Evolutionary conservation across 2,329 filamentous ascomycete genomes (phyloP).

Genomic region (Proliferodiscus dingleyae): DNA sequence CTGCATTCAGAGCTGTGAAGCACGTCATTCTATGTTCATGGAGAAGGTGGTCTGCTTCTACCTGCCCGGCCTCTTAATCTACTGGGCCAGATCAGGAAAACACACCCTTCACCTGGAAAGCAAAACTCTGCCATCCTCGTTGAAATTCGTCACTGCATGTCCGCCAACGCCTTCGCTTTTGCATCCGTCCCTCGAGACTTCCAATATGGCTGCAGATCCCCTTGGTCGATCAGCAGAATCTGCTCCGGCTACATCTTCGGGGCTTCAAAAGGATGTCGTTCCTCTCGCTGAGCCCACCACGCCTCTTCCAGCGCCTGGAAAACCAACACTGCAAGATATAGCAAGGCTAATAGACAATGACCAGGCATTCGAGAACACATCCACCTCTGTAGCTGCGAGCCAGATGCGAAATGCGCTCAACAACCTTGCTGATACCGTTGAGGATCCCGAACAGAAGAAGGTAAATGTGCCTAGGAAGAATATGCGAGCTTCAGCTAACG

Average conservation of each 20-base stretch:
- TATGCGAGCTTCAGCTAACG: constrained; percentile 11
- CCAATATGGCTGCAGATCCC: neutral
- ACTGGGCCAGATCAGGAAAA: constrained; percentile 2
- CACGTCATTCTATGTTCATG: constrained; percentile 1
- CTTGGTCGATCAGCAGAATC: neutral
- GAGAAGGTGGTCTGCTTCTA: constrained; percentile 12
- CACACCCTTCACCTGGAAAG: neutral
- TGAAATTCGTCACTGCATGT: neutral
- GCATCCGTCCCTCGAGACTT: neutral
- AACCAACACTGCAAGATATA: constrained; percentile 14
- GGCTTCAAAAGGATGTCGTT: too few relatives aligned
- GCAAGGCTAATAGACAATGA: constrained; percentile 33
- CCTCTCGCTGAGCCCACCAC: too few relatives aligned
- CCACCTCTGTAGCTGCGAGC: constrained; percentile 92
- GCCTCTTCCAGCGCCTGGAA: constrained; percentile 2
- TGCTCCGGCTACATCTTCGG: too few relatives aligned
- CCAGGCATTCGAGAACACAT: constrained; percentile 98
- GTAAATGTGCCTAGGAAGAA: constrained; percentile 40
- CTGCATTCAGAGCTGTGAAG: neutral
- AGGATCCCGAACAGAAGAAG: constrained; percentile 78
- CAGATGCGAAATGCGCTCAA: constrained; percentile 99
- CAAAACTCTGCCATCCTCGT: neutral
- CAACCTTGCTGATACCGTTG: constrained; percentile 82
- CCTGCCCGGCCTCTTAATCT: constrained; percentile 17
- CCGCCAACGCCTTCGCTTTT: neutral